Conservation (phyloP, 2,329 filamentous ascomycete genomes). For the Calonectria henricotiae region DNA sequence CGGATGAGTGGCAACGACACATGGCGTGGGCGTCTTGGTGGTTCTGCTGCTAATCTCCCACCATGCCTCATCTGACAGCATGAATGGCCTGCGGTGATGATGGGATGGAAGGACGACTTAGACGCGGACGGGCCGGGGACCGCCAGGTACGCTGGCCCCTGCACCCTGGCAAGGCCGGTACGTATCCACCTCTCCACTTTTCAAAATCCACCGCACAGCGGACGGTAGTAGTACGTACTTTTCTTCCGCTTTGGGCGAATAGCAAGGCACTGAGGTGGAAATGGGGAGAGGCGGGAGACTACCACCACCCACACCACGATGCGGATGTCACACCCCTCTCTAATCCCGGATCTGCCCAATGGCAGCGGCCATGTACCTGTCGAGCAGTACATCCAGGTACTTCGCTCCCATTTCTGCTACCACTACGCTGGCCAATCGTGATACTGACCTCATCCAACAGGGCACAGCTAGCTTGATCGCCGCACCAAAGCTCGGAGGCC, state of each 20-base stretch:
- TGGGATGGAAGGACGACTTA: slow-evolving; percentile 50
- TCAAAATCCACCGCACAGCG: slow-evolving; percentile 18
- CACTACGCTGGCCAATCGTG: slow-evolving; percentile 28
- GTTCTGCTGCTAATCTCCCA: slow-evolving; percentile 50
- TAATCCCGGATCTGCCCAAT: slow-evolving; percentile 30
- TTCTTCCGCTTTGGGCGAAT: slow-evolving; percentile 28
- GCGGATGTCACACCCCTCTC: slow-evolving; percentile 23
- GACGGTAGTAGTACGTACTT: slow-evolving; percentile 22
- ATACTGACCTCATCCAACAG: slow-evolving; percentile 12
- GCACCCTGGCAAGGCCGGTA: slow-evolving; percentile 29
- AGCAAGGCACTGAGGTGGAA: slow-evolving; percentile 21
- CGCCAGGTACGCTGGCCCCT: slow-evolving; percentile 28
- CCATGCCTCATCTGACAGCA: slow-evolving; percentile 49
- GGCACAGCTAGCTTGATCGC: neutral
- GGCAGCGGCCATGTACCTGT: slow-evolving; percentile 30
- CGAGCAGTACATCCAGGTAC: slow-evolving; percentile 32
- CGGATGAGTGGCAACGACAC: slow-evolving; percentile 45
- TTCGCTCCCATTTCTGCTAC: slow-evolving; percentile 10
- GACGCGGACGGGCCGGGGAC: slow-evolving; percentile 43
- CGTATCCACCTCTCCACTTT: slow-evolving; percentile 33
- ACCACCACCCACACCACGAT: slow-evolving; percentile 29
- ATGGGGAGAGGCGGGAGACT: slow-evolving; percentile 32
- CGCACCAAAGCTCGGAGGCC: slow-evolving; percentile 15
- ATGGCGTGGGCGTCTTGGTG: slow-evolving; percentile 47
- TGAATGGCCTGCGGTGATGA: slow-evolving; percentile 42